A percentile compares a stretch with the other conserved stretches of the same genome.
These are phyloP conservation scores for Purpureocillium lavendulum DNA, from an alignment of 2,329 filamentous ascomycete species.

Conservation along the genomic window DNA sequence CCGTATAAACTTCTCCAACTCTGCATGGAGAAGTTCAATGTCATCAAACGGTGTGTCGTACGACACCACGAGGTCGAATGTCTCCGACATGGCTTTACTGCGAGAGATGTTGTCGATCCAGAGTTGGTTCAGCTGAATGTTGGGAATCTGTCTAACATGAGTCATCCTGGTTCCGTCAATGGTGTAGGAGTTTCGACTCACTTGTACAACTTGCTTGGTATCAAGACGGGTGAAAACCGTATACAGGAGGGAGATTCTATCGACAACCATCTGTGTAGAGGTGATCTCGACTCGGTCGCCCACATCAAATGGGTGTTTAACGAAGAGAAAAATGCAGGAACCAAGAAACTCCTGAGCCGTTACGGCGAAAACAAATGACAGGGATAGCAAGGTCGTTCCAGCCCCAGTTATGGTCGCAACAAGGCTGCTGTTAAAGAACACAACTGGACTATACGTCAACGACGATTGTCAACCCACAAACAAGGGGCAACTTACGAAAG, in stretches of 20 bases:
- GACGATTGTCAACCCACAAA: background rate
- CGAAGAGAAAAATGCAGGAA: slow-evolving; percentile 96
- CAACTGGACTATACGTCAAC: slow-evolving; percentile 38
- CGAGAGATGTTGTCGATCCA: slow-evolving; percentile 94
- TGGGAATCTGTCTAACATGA: slow-evolving; percentile 77
- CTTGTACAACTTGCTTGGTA: slow-evolving; percentile 66
- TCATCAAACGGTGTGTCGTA: slow-evolving; percentile 88
- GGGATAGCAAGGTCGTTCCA: slow-evolving; percentile 81
- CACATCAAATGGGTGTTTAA: slow-evolving; percentile 97
- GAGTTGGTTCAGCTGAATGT: slow-evolving; percentile 83
- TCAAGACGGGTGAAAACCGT: slow-evolving; percentile 82
- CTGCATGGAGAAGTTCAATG: slow-evolving; percentile 71
- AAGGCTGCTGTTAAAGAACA: slow-evolving; percentile 82
- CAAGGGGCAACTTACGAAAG: slow-evolving; percentile 50
- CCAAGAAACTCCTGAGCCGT: slow-evolving; percentile 94
- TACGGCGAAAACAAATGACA: slow-evolving; percentile 94
- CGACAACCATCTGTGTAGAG: slow-evolving; percentile 66
- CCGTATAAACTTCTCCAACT: slow-evolving; percentile 79
- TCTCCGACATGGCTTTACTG: slow-evolving; percentile 85
- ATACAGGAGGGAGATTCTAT: slow-evolving; percentile 90
- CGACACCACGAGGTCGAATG: slow-evolving; percentile 68
- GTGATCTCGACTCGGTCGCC: slow-evolving; percentile 85
- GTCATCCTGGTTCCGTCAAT: too few species aligned
- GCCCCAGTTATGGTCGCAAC: slow-evolving; percentile 80
- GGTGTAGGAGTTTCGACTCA: slow-evolving; percentile 9